Evolutionary conservation across 2,329 filamentous ascomycete species (phyloP).

Genomic region (Piedraia hortae): DNA sequence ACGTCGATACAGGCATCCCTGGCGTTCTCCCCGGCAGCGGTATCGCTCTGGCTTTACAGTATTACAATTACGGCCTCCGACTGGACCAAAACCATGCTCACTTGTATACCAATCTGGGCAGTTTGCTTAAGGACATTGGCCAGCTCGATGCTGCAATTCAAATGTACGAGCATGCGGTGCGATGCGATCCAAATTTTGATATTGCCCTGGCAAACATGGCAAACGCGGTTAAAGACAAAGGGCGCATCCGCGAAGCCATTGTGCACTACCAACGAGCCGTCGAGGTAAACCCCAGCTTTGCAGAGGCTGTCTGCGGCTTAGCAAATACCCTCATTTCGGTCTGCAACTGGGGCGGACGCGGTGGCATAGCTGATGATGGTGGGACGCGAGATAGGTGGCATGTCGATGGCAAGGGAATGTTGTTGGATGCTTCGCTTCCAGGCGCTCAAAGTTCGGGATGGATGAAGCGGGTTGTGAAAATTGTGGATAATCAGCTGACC

Average conservation of each 20-base stretch:
- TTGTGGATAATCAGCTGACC: slow-evolving; percentile 63
- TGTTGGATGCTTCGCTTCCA: slow-evolving; percentile 40
- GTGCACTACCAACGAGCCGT: slow-evolving; percentile 77
- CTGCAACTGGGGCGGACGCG: slow-evolving; percentile 76
- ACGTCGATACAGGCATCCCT: slow-evolving; percentile 26
- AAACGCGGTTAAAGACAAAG: slow-evolving; percentile 93
- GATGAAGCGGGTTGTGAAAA: slow-evolving; percentile 70
- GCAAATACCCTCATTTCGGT: slow-evolving; percentile 90
- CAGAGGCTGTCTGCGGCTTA: slow-evolving; percentile 85
- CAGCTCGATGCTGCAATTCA: slow-evolving; percentile 74
- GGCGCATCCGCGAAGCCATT: slow-evolving; percentile 76
- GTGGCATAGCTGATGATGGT: slow-evolving; percentile 48
- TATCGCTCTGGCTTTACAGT: slow-evolving; percentile 61
- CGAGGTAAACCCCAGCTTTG: slow-evolving; percentile 75
- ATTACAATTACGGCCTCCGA: slow-evolving; percentile 80
- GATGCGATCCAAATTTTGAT: slow-evolving; percentile 80
- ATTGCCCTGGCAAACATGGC: slow-evolving; percentile 90
- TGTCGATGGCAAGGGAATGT: slow-evolving; percentile 58
- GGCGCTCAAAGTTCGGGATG: slow-evolving; percentile 42
- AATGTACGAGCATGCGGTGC: slow-evolving; percentile 90
- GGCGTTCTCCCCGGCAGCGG: slow-evolving; percentile 69
- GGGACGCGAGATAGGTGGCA: slow-evolving; percentile 76
- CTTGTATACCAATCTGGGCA: slow-evolving; percentile 87
- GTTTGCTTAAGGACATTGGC: slow-evolving; percentile 83
- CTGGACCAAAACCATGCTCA: slow-evolving; percentile 79